Conservation (phyloP, 2,329 filamentous ascomycete species). For the Aspergillus calidoustus region DNA sequence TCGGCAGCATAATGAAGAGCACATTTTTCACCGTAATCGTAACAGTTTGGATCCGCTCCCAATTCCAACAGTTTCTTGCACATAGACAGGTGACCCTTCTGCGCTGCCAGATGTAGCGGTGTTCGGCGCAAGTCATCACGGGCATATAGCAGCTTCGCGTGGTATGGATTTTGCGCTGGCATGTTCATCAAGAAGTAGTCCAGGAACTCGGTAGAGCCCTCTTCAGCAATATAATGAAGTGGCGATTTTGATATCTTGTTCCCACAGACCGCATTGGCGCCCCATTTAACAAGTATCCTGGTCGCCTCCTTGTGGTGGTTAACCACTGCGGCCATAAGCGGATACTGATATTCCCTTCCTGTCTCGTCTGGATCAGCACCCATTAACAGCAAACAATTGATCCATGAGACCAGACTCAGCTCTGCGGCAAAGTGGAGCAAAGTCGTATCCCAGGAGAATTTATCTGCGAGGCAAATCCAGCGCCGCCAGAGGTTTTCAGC, state of each 20-base stretch:
- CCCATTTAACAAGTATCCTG: background rate
- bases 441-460: background rate
- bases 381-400: background rate
- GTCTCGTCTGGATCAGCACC: background rate
- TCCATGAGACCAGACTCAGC: background rate
- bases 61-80: background rate
- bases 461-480: background rate
- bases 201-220: background rate
- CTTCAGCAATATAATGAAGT: background rate
- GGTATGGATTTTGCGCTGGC: no score
- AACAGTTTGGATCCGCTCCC: background rate
- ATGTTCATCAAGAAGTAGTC: background rate
- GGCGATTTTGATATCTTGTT: background rate
- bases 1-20: background rate
- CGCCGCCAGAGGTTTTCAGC: background rate
- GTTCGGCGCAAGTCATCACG: background rate
- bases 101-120: background rate
- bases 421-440: constrained; percentile 1
- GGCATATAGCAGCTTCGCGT: no score
- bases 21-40: background rate
- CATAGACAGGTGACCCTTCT: background rate
- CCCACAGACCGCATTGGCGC: background rate
- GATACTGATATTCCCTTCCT: background rate
- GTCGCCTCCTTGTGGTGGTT: background rate
- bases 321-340: background rate